Evolutionary conservation across 495 filamentous ascomycete genomes (phyloP), one percentile per base, ranked within the genome.

Genomic region (Letharia columbiana): DNA sequence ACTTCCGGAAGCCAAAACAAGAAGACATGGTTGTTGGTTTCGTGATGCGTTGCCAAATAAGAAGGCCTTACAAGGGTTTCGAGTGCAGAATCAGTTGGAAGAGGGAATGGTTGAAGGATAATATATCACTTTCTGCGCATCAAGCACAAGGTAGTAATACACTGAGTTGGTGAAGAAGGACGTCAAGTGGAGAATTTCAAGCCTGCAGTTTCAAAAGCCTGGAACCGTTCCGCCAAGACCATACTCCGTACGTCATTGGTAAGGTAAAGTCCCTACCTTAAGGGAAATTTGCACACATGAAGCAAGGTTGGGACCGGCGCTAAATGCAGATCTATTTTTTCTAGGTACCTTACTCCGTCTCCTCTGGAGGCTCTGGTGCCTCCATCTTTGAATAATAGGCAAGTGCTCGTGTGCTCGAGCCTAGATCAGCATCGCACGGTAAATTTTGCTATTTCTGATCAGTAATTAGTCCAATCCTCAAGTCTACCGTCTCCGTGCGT

Each of bases 1-100:
- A 72, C 71, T 77, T 79, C 73, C 80, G 80, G 71, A 72, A 71
- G 40, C 81, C 79, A 65, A 80, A 81, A 72, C 81, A 84, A 56
- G 79, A 82, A 37, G 79, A 80, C 81, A 88, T 83, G 62, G 66
- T 76, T 71, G 58, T 50, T 41, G 33, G 2, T 20, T 44, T 23
- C n/a, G 8, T 11, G 42, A n/a, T 60, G 20, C 3, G 28, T 41
- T 18, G 31, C 18, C 12, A 17, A 15, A 13, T 2, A 18, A 18
- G 8, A 28, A 37, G 31, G 40, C 10, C 41, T 39, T 37, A 10
- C 28, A 2, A 15, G 11, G 7, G 17, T 35, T n/a, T 13, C 20
- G 28, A 31, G 9, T 35, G 31, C 39, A 4, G n/a, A 23, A 15
- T 13, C 41, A 44, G 1, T 23, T 0, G 11, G 7, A 12, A 44